These are phyloP conservation scores for Leccinellum rugosiceps DNA, from an alignment of 768 basidiomycete genomes.

Conservation along the genomic window DNA sequence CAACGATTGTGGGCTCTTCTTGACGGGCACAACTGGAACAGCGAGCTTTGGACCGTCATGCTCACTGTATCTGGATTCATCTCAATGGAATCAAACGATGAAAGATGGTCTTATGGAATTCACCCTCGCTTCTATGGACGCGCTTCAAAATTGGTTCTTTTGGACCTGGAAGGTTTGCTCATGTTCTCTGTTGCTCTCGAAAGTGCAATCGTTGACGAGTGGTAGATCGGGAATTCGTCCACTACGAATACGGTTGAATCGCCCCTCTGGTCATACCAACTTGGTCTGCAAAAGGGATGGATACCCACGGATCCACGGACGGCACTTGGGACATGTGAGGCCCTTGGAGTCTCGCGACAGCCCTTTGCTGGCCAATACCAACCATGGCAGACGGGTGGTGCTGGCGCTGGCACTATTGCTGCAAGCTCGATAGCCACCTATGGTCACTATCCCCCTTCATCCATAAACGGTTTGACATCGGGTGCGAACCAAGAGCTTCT, in stretches of 20 bases:
- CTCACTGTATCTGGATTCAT: conserved; percentile 46
- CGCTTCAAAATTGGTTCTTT: conserved; percentile 66
- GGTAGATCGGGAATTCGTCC: conserved; percentile 55
- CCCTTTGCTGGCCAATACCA: conserved; percentile 53
- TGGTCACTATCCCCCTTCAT: conserved; percentile 52
- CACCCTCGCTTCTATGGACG: conserved; percentile 60
- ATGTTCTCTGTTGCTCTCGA: neutral
- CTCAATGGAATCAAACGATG: conserved; percentile 48
- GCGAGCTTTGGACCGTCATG: conserved; percentile 32
- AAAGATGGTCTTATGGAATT: conserved; percentile 53
- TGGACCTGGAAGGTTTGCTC: conserved; percentile 71
- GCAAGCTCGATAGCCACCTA: conserved; percentile 41
- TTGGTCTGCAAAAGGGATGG: conserved; percentile 72
- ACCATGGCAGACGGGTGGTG: conserved; percentile 68
- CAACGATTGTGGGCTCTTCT: conserved; percentile 62
- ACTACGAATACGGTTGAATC: conserved; percentile 45
- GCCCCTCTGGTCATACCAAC: conserved; percentile 70
- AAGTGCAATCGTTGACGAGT: neutral
- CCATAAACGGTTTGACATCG: conserved; percentile 43
- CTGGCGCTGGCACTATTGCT: conserved; percentile 47
- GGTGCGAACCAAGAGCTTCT: conserved; percentile 37
- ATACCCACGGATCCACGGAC: conserved; percentile 70
- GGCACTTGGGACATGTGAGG: conserved; percentile 61
- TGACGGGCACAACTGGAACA: conserved; percentile 33
- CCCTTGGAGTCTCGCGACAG: conserved; percentile 42